Conservation (phyloP, 805 yeast genomes). For the Starmerella floricola region DNA sequence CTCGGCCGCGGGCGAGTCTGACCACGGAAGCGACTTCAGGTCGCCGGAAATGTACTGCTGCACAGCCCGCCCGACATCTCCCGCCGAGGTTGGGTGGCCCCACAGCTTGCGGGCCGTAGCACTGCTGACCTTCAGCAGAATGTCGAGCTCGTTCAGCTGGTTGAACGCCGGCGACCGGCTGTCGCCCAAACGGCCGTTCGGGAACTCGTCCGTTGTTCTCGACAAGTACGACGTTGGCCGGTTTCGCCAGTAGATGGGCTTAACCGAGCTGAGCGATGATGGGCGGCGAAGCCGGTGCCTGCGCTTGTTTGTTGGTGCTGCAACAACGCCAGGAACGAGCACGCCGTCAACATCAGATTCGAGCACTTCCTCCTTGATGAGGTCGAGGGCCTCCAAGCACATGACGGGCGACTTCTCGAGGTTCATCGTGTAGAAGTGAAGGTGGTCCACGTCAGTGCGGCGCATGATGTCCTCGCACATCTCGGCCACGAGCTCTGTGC, state of each 20-base stretch:
- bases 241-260: slow-evolving; percentile 95
- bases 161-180: slow-evolving; percentile 96
- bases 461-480: slow-evolving; percentile 61
- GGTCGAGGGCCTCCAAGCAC: slow-evolving; percentile 64
- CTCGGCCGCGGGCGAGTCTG: slow-evolving; percentile 73
- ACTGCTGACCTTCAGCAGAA: slow-evolving; percentile 63
- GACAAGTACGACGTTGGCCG: slow-evolving; percentile 81
- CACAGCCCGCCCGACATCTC: slow-evolving; percentile 53
- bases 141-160: slow-evolving; percentile 70
- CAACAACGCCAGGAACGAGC: too few species aligned
- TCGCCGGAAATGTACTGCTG: slow-evolving; percentile 60
- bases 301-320: background rate
- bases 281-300: slow-evolving; percentile 13
- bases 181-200: slow-evolving; percentile 98
- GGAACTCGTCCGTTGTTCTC: slow-evolving; percentile 92
- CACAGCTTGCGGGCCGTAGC: slow-evolving; percentile 72
- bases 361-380: slow-evolving; percentile 27
- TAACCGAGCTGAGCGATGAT: slow-evolving; percentile 33
- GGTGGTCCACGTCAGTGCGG: slow-evolving; percentile 62
- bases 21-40: slow-evolving; percentile 77
- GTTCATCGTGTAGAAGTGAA: slow-evolving; percentile 96
- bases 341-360: slow-evolving; percentile 1
- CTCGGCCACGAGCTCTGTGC: slow-evolving; percentile 67
- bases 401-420: slow-evolving; percentile 81
- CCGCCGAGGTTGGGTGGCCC: slow-evolving; percentile 60